phyloP scores from a whole-genome alignment of 148 eudicot genomes.

The Persicaria maculosa region DNA sequence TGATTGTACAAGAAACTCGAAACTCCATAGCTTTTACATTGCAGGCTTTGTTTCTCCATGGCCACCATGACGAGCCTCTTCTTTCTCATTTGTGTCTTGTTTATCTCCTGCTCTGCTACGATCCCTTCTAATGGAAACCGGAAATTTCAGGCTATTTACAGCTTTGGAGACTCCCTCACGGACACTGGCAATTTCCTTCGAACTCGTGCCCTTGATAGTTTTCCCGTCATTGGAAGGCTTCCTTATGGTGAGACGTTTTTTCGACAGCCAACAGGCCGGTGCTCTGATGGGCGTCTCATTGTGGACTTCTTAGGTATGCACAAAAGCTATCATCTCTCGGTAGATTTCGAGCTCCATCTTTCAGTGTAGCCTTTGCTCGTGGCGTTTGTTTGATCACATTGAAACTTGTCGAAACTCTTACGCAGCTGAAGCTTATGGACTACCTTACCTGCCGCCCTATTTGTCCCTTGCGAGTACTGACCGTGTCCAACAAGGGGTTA shows the following conservation, averaged over 20 bases:
- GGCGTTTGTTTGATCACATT: not conserved
- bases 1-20: not conserved
- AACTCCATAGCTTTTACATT: not conserved
- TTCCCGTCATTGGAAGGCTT: slow-evolving; percentile 42
- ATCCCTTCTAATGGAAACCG: not conserved
- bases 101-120: not conserved
- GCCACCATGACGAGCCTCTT: not conserved
- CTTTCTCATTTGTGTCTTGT: not conserved
- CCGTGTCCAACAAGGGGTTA: slow-evolving; percentile 40
- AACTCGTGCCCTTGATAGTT: slow-evolving; percentile 37
- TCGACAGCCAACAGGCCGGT: slow-evolving; percentile 50
- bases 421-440: slow-evolving; percentile 61
- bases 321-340: not conserved
- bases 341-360: not conserved
- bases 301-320: slow-evolving; percentile 54
- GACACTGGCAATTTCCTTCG: slow-evolving; percentile 49
- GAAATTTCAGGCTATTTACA: slow-evolving; percentile 29
- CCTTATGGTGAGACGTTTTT: slow-evolving; percentile 72
- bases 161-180: slow-evolving; percentile 45
- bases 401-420: not conserved
- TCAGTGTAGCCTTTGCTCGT: not conserved
- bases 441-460: slow-evolving; percentile 60
- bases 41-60: too few relatives aligned
- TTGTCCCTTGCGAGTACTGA: slow-evolving; percentile 28
- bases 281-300: slow-evolving; percentile 64